A percentile compares a stretch with the other conserved stretches of the same genome.
Conservation (phyloP, 2,329 filamentous ascomycete species). For the Pestalotiopsis sp. region DNA sequence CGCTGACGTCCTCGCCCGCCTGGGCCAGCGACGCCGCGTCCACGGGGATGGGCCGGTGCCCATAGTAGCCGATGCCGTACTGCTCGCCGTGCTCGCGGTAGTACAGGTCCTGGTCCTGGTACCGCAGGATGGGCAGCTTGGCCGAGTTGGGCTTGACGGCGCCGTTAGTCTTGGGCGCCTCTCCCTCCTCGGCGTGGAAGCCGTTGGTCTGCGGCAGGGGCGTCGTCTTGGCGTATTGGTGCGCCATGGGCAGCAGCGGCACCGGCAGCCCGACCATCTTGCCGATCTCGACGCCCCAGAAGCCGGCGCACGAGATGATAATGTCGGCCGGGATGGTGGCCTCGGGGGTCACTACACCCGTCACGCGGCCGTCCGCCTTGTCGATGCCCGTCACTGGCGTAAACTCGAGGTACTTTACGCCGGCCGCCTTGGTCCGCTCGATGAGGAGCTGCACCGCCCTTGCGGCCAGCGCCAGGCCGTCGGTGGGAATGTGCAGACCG, state of each 20-base stretch:
- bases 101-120: slow-evolving; percentile 67
- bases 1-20: slow-evolving; percentile 55
- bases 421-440: slow-evolving; percentile 56
- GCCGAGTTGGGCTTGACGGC: slow-evolving; percentile 44
- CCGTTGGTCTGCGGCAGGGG: slow-evolving; percentile 38
- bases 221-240: slow-evolving; percentile 67
- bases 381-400: slow-evolving; percentile 63
- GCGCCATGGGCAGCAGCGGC: slow-evolving; percentile 62
- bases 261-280: slow-evolving; percentile 61
- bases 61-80: slow-evolving; percentile 66
- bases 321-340: slow-evolving; percentile 59
- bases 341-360: slow-evolving; percentile 54
- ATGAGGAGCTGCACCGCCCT: slow-evolving; percentile 65
- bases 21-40: slow-evolving; percentile 54
- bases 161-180: neutral
- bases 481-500: slow-evolving; percentile 61
- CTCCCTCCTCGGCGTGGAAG: neutral
- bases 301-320: slow-evolving; percentile 64
- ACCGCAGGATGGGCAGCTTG: slow-evolving; percentile 58
- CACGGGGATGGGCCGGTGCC: slow-evolving; percentile 63
- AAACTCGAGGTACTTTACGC: slow-evolving; percentile 57
- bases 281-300: slow-evolving; percentile 68
- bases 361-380: slow-evolving; percentile 49
- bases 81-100: slow-evolving; percentile 67
- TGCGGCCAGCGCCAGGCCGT: slow-evolving; percentile 63